A percentile compares a stretch with the other conserved stretches of the same genome.
Evolutionary conservation across 176 grass and related monocot genomes (phyloP).

Genomic region (bread wheat (Triticum aestivum)): DNA sequence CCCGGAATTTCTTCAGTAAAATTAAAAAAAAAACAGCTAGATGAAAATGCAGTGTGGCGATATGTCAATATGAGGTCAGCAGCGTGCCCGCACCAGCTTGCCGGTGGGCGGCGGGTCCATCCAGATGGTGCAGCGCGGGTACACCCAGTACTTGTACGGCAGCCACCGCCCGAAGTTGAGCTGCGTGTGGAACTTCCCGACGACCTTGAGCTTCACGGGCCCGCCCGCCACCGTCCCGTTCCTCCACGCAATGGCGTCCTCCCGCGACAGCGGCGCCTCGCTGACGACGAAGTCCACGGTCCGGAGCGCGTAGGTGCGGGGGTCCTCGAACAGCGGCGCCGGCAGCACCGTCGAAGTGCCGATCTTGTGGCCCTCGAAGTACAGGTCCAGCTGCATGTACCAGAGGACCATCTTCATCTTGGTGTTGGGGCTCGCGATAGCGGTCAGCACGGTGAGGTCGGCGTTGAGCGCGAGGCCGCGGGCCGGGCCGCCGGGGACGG

Average conservation of each 20-base stretch:
- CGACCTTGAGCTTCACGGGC: slow-evolving; percentile 42
- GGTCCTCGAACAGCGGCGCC: slow-evolving; percentile 39
- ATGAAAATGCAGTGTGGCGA: no score
- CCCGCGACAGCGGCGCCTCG: slow-evolving; percentile 23
- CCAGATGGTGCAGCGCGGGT: slow-evolving; percentile 39
- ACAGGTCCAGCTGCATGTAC: slow-evolving; percentile 86
- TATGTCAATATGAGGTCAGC: neutral
- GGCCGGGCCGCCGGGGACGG: slow-evolving; percentile 10
- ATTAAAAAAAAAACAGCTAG: no score
- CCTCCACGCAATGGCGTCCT: slow-evolving; percentile 36
- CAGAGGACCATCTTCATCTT: slow-evolving; percentile 50
- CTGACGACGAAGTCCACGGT: slow-evolving; percentile 51
- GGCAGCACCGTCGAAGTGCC: slow-evolving; percentile 52
- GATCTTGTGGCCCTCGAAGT: slow-evolving; percentile 52
- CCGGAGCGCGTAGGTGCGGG: slow-evolving; percentile 31
- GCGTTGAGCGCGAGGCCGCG: slow-evolving; percentile 52
- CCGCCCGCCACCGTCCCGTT: slow-evolving; percentile 28
- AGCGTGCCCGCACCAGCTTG: slow-evolving; percentile 31
- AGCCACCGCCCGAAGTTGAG: slow-evolving; percentile 68
- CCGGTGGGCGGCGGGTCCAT: slow-evolving; percentile 64
- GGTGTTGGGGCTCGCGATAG: slow-evolving; percentile 69
- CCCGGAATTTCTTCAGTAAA: no score
- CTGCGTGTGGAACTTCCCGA: slow-evolving; percentile 45
- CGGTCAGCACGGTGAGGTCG: slow-evolving; percentile 62
- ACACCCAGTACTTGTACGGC: slow-evolving; percentile 53